Percentiles rank a stretch among this genome's conserved stretches.
Conservation (phyloP, 2,329 filamentous ascomycete species). For the Cladosporium sp. region DNA sequence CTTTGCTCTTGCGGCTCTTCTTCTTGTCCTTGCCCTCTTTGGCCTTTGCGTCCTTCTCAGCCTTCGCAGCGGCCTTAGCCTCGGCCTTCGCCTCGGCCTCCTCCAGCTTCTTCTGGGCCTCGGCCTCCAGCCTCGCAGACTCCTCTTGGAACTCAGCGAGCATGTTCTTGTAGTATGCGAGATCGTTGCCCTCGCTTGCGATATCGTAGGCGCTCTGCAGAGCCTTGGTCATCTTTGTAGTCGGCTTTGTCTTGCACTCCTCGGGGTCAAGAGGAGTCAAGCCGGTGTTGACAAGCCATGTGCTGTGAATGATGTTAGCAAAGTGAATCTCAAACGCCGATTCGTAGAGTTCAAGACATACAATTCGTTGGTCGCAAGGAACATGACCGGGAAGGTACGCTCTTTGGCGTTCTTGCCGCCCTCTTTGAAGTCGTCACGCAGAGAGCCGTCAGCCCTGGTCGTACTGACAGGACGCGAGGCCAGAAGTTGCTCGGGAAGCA, state of each 20-base stretch:
- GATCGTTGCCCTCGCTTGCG: conserved; percentile 69
- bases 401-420: conserved; percentile 81
- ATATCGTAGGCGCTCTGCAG: conserved; percentile 75
- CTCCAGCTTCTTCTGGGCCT: conserved; percentile 22
- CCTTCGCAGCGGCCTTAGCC: conserved; percentile 37
- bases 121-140: conserved; percentile 29
- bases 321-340: neutral
- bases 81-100: conserved; percentile 37
- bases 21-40: conserved; percentile 48
- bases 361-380: conserved; percentile 94
- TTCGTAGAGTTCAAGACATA: conserved; percentile 53
- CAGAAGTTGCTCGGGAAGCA: conserved; percentile 76
- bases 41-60: conserved; percentile 42
- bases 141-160: conserved; percentile 57
- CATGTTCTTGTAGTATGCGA: conserved; percentile 79
- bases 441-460: conserved; percentile 74
- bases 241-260: conserved; percentile 60
- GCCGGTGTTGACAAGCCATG: conserved; percentile 84
- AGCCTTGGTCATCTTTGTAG: conserved; percentile 74
- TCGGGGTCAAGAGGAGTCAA: conserved; percentile 72
- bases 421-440: conserved; percentile 80
- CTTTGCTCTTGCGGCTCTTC: conserved; percentile 32
- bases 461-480: conserved; percentile 79
- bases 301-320: conserved; percentile 49
- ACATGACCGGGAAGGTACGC: conserved; percentile 92